These are phyloP conservation scores for Aspergillus sclerotiicarbonarius DNA, from an alignment of 495 filamentous ascomycete genomes.

Conservation along the genomic window DNA sequence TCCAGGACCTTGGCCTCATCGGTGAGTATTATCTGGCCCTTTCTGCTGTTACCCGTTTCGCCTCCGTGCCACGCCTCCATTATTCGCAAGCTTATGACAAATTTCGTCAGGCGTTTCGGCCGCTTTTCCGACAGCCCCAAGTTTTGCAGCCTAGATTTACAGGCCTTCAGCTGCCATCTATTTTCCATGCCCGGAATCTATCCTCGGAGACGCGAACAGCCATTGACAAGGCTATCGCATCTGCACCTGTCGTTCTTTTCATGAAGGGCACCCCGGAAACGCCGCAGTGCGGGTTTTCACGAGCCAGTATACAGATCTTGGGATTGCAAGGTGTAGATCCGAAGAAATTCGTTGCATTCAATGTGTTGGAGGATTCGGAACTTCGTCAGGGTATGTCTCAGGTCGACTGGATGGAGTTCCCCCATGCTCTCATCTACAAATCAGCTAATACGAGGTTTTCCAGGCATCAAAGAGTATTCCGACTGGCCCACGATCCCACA, in stretches of 20 bases:
- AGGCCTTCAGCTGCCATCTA: constrained; percentile 31
- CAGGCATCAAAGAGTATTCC: constrained; percentile 97
- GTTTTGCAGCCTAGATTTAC: constrained; percentile 26
- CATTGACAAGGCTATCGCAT: constrained; percentile 82
- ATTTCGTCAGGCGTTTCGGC: constrained; percentile 34
- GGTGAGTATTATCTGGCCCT: constrained; percentile 21
- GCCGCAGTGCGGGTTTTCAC: constrained; percentile 97
- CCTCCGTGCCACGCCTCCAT: too few relatives aligned
- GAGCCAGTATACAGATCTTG: constrained; percentile 91
- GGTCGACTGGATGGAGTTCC: too few relatives aligned
- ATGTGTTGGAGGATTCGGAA: constrained; percentile 89
- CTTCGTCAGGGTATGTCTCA: constrained; percentile 70
- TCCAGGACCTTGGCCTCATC: constrained; percentile 33
- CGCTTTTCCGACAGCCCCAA: constrained; percentile 30
- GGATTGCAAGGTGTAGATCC: constrained; percentile 94
- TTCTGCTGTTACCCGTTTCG: background rate
- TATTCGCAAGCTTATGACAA: background rate
- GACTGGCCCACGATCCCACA: constrained; percentile 99
- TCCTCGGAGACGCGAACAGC: constrained; percentile 73
- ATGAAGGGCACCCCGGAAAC: constrained; percentile 98
- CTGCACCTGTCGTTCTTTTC: constrained; percentile 91
- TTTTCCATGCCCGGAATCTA: constrained; percentile 58
- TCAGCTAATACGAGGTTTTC: constrained; percentile 1
- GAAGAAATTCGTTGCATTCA: constrained; percentile 94
- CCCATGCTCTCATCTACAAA: background rate